These are phyloP conservation scores for Colletotrichum godetiae DNA, from an alignment of 2,329 filamentous ascomycete genomes.

Conservation along the genomic window DNA sequence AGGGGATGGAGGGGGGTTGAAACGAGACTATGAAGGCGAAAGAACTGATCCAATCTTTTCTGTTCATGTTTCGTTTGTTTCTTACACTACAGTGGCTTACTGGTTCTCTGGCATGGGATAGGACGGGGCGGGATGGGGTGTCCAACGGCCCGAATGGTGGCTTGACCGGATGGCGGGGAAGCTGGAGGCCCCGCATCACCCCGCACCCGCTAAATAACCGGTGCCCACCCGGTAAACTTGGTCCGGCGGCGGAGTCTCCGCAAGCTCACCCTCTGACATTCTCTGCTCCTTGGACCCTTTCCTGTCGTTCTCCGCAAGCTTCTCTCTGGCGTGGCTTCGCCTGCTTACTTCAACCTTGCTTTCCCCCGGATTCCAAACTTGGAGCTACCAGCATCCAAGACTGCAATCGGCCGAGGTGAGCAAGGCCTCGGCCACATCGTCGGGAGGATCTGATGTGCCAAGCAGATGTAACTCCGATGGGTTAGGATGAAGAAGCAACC, in stretches of 20 bases:
- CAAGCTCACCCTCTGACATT: conserved; percentile 5
- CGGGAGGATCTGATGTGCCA: conserved; percentile 11
- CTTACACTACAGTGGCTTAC: background rate
- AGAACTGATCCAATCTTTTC: background rate
- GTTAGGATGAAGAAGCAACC: background rate
- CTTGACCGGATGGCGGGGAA: conserved; percentile 32
- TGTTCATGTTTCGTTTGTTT: background rate
- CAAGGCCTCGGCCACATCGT: conserved; percentile 16
- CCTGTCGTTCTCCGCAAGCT: no score
- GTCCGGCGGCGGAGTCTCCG: conserved; percentile 27
- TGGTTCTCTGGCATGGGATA: background rate
- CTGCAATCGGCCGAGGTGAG: background rate
- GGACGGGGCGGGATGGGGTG: background rate
- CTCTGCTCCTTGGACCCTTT: background rate
- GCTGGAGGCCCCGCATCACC: conserved; percentile 10
- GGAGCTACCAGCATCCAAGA: background rate
- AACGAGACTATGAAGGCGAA: background rate
- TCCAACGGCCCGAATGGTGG: conserved; percentile 34
- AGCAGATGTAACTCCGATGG: background rate
- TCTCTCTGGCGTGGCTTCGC: background rate
- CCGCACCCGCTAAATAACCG: conserved; percentile 18
- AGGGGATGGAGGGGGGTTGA: background rate
- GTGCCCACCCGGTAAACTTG: background rate
- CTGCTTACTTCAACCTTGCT: background rate
- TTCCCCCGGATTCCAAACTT: background rate